These are phyloP conservation scores for Kockovaella imperatae DNA, from an alignment of 768 basidiomycete genomes.

Conservation along the genomic window DNA sequence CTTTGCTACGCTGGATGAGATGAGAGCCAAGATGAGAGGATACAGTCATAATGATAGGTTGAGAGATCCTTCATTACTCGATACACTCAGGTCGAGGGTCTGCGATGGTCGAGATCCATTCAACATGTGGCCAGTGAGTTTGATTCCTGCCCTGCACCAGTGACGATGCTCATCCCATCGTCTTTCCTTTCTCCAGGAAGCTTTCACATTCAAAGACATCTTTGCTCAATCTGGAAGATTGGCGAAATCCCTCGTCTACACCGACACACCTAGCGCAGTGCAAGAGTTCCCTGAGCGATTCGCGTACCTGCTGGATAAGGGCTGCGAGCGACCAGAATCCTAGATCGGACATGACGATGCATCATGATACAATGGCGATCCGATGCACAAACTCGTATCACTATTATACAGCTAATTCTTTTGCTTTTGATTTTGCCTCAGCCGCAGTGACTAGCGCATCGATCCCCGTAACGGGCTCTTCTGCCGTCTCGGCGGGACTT, in stretches of 20 bases:
- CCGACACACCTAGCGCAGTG: constrained; percentile 10
- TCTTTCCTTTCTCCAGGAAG: constrained; percentile 8
- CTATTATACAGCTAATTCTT: neutral
- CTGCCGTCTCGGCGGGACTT: neutral
- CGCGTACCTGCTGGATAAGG: constrained; percentile 20
- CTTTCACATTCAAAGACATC: constrained; percentile 20
- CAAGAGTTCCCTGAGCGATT: constrained; percentile 16
- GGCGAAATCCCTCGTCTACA: constrained; percentile 4
- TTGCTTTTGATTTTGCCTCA: constrained; percentile 8
- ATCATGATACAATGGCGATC: too few species aligned
- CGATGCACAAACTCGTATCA: neutral
- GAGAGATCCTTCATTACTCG: constrained; percentile 7
- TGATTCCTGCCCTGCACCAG: too few species aligned
- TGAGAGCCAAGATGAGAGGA: constrained; percentile 25
- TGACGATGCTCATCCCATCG: neutral
- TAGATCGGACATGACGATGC: too few species aligned
- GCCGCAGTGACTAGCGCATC: constrained; percentile 17
- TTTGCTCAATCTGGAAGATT: constrained; percentile 12
- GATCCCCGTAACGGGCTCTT: constrained; percentile 11
- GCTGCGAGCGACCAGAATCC: constrained; percentile 17
- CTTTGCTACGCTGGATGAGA: constrained; percentile 18
- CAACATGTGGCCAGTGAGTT: constrained; percentile 27
- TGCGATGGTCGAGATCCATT: constrained; percentile 28
- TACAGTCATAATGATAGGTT: constrained; percentile 31
- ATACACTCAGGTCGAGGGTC: constrained; percentile 14